Conservation (phyloP, 805 yeast species). For the Maudiozyma serrabonitensis region DNA sequence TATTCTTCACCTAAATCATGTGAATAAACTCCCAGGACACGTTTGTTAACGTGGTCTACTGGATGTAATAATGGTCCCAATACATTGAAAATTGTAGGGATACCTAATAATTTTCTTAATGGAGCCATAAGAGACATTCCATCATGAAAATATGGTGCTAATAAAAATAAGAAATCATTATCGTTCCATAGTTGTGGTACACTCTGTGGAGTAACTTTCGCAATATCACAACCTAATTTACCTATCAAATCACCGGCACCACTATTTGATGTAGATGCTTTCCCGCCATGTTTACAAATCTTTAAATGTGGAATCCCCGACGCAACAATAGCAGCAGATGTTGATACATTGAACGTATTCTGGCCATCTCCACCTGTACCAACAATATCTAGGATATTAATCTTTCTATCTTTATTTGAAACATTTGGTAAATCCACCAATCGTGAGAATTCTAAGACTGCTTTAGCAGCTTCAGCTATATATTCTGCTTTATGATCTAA, state of each 20-base stretch:
- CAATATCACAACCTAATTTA: conserved; percentile 73
- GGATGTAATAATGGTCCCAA: conserved; percentile 94
- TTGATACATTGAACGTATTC: conserved; percentile 91
- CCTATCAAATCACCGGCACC: conserved; percentile 89
- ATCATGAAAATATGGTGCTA: conserved; percentile 91
- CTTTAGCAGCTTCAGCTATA: conserved; percentile 77
- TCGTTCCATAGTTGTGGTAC: conserved; percentile 45
- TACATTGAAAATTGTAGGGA: conserved; percentile 90
- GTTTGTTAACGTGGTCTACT: conserved; percentile 58
- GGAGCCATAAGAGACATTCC: conserved; percentile 80
- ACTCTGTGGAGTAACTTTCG: conserved; percentile 53
- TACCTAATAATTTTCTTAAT: conserved; percentile 68
- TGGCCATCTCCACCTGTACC: conserved; percentile 99
- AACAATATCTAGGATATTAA: conserved; percentile 57
- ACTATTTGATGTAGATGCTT: conserved; percentile 85
- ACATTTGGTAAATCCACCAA: conserved; percentile 37
- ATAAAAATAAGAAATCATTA: conserved; percentile 53
- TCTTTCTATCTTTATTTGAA: neutral
- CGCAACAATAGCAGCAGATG: conserved; percentile 88
- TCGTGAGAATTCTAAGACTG: conserved; percentile 58
- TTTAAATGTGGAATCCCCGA: conserved; percentile 70
- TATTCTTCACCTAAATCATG: conserved; percentile 71
- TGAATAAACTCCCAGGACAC: conserved; percentile 85
- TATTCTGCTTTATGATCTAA: conserved; percentile 73
- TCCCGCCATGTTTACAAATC: conserved; percentile 94